Percentiles rank a stretch among this genome's conserved stretches.
These are phyloP conservation scores for Colletotrichum magnum DNA, from an alignment of 2,329 filamentous ascomycete species.

Conservation along the genomic window DNA sequence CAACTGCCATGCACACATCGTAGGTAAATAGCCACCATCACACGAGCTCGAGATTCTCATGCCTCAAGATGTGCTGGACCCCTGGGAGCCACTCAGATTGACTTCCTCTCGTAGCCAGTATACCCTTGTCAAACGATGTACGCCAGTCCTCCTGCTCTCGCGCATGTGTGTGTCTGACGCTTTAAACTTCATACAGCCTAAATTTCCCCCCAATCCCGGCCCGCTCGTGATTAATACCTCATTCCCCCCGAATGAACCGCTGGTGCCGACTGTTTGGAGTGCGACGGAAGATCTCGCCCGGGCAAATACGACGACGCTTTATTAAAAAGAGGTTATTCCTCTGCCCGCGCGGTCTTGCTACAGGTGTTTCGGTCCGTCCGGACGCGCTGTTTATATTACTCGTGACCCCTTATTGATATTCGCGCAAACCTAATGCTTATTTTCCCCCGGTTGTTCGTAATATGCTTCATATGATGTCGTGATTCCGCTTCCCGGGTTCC, in stretches of 20 bases:
- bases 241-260: constrained; percentile 20
- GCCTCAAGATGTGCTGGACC: too few species aligned
- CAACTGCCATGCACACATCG: too few species aligned
- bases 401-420: constrained; percentile 5
- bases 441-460: constrained; percentile 3
- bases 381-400: constrained; percentile 26
- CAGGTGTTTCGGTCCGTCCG: constrained; percentile 32
- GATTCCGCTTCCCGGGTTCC: constrained; percentile 16
- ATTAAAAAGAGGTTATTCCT: background rate
- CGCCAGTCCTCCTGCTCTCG: background rate
- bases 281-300: constrained; percentile 31
- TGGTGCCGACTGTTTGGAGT: background rate
- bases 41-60: too few species aligned
- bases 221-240: background rate
- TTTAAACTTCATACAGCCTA: constrained; percentile 37
- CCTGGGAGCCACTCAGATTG: background rate
- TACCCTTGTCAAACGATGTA: background rate
- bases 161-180: constrained; percentile 12
- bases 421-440: background rate
- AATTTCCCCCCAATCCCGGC: constrained; percentile 10
- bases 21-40: too few species aligned
- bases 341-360: background rate
- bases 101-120: constrained; percentile 8
- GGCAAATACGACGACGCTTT: constrained; percentile 15
- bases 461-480: constrained; percentile 15